Evolutionary conservation across 768 basidiomycete genomes (phyloP).

Genomic region (Coprinellus micaceus): DNA sequence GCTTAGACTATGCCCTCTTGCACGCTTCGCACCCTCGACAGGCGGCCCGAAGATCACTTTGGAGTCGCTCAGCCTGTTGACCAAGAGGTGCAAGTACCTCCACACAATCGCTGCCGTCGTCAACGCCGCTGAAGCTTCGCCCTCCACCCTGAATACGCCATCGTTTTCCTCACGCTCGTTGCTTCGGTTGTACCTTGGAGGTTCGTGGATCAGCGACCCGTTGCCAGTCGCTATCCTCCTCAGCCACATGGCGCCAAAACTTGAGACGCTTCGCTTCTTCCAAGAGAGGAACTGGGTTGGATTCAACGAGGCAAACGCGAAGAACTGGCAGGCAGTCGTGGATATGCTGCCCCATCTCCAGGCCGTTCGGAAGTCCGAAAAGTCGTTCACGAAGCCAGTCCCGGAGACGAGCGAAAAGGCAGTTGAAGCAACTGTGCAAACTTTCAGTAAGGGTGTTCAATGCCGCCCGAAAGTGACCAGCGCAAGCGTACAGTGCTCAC

Average conservation of each 20-base stretch:
- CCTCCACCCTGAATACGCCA: constrained; percentile 42
- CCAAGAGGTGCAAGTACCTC: constrained; percentile 53
- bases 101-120: constrained; percentile 66
- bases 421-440: constrained; percentile 40
- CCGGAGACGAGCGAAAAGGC: constrained; percentile 43
- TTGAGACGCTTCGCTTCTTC: constrained; percentile 73
- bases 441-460: constrained; percentile 29
- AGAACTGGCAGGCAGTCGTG: constrained; percentile 63
- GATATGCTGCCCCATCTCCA: constrained; percentile 75
- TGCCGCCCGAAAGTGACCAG: constrained; percentile 28
- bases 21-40: constrained; percentile 54
- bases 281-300: constrained; percentile 73
- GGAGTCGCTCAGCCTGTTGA: constrained; percentile 58
- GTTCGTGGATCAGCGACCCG: constrained; percentile 70
- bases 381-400: constrained; percentile 34
- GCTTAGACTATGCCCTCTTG: constrained; percentile 63
- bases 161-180: constrained; percentile 61
- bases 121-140: constrained; percentile 48
- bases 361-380: constrained; percentile 58
- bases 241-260: constrained; percentile 71
- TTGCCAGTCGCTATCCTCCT: constrained; percentile 67
- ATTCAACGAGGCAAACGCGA: constrained; percentile 62
- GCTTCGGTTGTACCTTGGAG: constrained; percentile 68
- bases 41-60: constrained; percentile 58
- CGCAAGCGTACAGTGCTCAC: constrained; percentile 34